Percentiles rank a stretch among this genome's conserved stretches.
Conservation (phyloP, 176 grass and related monocot species). For the Tuctoria greenei region DNA sequence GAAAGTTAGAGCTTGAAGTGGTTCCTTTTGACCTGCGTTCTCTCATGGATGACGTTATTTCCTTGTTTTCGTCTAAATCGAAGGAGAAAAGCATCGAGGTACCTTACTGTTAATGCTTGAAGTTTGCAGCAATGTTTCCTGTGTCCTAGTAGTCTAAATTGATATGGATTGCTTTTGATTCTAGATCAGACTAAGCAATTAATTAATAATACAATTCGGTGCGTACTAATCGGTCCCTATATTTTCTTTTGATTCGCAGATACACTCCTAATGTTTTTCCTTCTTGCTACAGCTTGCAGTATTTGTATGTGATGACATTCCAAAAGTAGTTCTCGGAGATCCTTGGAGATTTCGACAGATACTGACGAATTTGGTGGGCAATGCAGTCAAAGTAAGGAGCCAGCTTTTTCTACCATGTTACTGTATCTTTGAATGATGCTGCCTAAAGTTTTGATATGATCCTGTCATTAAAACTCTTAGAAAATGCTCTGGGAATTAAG, state of each 20-base stretch:
- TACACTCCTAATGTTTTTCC: conserved; percentile 28
- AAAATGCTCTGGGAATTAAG: conserved; percentile 13
- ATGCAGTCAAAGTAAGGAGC: conserved; percentile 87
- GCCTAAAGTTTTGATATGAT: not conserved
- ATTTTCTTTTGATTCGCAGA: conserved; percentile 2
- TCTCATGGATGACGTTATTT: conserved; percentile 87
- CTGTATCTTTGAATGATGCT: not conserved
- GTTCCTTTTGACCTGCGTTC: conserved; percentile 80
- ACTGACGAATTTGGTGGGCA: conserved; percentile 94
- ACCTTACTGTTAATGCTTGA: conserved; percentile 26
- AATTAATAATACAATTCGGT: conserved; percentile 6
- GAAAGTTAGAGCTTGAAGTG: conserved; percentile 86
- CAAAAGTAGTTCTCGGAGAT: conserved; percentile 80
- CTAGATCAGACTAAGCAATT: conserved; percentile 13
- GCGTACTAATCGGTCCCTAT: not conserved
- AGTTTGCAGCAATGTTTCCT: not conserved
- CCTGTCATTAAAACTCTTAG: not conserved
- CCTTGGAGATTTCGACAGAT: conserved; percentile 91
- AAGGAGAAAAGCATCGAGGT: conserved; percentile 95
- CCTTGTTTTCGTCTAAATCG: conserved; percentile 94
- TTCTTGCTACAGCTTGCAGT: conserved; percentile 75
- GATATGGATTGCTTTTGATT: conserved; percentile 1
- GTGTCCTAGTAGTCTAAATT: not conserved
- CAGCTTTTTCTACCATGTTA: conserved; percentile 26
- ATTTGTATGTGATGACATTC: conserved; percentile 84